Conservation (phyloP, 805 yeast genomes). For the Debaryomyces castellii region DNA sequence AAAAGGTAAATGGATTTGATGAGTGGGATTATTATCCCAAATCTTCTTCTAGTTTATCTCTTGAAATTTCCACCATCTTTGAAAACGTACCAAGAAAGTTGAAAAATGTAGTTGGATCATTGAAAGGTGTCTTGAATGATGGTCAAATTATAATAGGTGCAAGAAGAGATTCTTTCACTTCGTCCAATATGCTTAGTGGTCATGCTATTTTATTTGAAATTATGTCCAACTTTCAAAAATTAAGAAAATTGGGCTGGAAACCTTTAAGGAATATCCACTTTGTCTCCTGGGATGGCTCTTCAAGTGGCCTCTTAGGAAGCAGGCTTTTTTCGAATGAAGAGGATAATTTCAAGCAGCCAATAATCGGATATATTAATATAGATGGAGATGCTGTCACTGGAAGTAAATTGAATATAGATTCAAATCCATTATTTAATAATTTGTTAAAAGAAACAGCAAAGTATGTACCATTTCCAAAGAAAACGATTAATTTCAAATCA, state of each 20-base stretch:
- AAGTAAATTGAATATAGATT: slow-evolving; percentile 30
- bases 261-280: slow-evolving; percentile 40
- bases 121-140: slow-evolving; percentile 39
- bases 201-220: slow-evolving; percentile 41
- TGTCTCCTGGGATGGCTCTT: slow-evolving; percentile 42
- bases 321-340: slow-evolving; percentile 20
- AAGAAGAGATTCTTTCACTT: slow-evolving; percentile 36
- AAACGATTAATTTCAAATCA: slow-evolving; percentile 14
- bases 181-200: slow-evolving; percentile 35
- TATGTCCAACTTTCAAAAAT: slow-evolving; percentile 32
- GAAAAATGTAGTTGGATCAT: slow-evolving; percentile 30
- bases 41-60: slow-evolving; percentile 12
- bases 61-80: slow-evolving; percentile 17
- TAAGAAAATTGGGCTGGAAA: slow-evolving; percentile 39
- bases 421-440: slow-evolving; percentile 36
- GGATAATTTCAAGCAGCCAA: slow-evolving; percentile 18
- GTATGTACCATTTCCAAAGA: slow-evolving; percentile 31
- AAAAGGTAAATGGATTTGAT: slow-evolving; percentile 8
- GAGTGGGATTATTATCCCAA: slow-evolving; percentile 26
- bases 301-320: slow-evolving; percentile 34
- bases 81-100: slow-evolving; percentile 12
- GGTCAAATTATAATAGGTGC: slow-evolving; percentile 42
- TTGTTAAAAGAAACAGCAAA: slow-evolving; percentile 26
- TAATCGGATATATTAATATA: slow-evolving; percentile 37
- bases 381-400: slow-evolving; percentile 42